A percentile compares a stretch with the other conserved stretches of the same genome.
Evolutionary conservation across 2,329 filamentous ascomycete genomes (phyloP).

Genomic region (Thelonectria blattea): DNA sequence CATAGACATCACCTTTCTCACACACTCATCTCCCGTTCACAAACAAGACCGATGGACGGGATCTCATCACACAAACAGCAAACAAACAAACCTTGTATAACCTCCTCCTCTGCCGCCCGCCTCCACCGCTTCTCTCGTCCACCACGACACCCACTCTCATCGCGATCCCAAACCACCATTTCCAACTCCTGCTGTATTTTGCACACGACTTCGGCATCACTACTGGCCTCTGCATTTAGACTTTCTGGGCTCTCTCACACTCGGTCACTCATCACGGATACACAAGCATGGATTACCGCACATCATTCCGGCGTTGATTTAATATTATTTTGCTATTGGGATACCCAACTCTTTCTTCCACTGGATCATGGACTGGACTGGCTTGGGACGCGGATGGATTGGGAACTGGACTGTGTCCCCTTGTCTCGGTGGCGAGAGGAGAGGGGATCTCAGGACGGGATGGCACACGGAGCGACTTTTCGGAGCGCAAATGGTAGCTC

Average conservation of each 20-base stretch:
- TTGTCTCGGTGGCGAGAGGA: conserved; percentile 10
- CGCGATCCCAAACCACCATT: not conserved
- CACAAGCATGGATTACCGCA: conserved; percentile 11
- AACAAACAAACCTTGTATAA: conserved; percentile 11
- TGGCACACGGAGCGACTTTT: conserved; percentile 14
- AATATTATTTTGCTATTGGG: conserved; percentile 26
- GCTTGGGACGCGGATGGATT: not conserved
- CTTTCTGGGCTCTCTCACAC: conserved; percentile 19
- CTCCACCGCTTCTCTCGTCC: conserved; percentile 20
- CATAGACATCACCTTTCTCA: conserved; percentile 28
- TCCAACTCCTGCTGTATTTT: conserved; percentile 16
- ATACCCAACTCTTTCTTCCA: conserved; percentile 31
- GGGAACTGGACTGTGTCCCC: conserved; percentile 11
- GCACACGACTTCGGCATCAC: conserved; percentile 19
- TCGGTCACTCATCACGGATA: conserved; percentile 6
- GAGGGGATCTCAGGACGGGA: conserved; percentile 13
- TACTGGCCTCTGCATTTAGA: conserved; percentile 30
- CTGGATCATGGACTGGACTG: conserved; percentile 8
- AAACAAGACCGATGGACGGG: conserved; percentile 17
- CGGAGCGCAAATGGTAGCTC: conserved; percentile 32
- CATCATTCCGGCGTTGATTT: conserved; percentile 31
- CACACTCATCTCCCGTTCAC: conserved; percentile 3
- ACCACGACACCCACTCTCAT: not conserved
- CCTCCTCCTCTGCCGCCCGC: not conserved
- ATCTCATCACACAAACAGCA: conserved; percentile 4